These are phyloP conservation scores for Boletus semigastroideus DNA, from an alignment of 1,284 basidiomycete species.

Conservation along the genomic window DNA sequence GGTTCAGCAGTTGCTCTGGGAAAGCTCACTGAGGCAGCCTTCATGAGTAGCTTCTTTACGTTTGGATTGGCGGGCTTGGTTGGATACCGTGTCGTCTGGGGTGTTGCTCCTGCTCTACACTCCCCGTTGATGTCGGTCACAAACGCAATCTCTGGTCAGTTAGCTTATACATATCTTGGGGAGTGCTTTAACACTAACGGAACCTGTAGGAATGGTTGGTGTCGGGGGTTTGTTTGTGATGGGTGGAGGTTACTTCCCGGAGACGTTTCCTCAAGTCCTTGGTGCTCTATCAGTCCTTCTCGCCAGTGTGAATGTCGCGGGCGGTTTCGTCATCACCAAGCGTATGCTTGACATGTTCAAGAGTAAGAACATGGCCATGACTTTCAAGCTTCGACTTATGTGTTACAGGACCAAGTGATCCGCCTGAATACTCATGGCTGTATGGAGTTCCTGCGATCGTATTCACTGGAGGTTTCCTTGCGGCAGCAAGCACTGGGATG, in stretches of 20 bases:
- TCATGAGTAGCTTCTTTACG: slow-evolving; percentile 85
- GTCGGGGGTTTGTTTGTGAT: slow-evolving; percentile 85
- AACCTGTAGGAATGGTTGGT: slow-evolving; percentile 65
- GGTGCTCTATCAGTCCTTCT: slow-evolving; percentile 79
- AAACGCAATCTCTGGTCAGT: slow-evolving; percentile 70
- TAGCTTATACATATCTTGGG: slow-evolving; percentile 1
- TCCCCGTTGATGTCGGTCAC: slow-evolving; percentile 86
- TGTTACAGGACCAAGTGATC: slow-evolving; percentile 67
- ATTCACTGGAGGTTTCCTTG: slow-evolving; percentile 78
- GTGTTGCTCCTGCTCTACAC: slow-evolving; percentile 80
- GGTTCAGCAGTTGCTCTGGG: slow-evolving; percentile 69
- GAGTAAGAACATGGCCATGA: slow-evolving; percentile 43
- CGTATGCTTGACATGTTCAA: slow-evolving; percentile 91
- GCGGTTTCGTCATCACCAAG: slow-evolving; percentile 82
- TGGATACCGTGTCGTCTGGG: slow-evolving; percentile 87
- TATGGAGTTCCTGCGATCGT: slow-evolving; percentile 76
- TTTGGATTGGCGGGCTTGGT: slow-evolving; percentile 81
- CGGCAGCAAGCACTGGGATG: slow-evolving; percentile 78
- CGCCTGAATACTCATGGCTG: slow-evolving; percentile 82
- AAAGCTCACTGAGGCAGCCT: slow-evolving; percentile 72
- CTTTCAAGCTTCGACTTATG: slow-evolving; percentile 1
- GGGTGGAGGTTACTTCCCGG: slow-evolving; percentile 83
- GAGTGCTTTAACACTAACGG: slow-evolving; percentile 9
- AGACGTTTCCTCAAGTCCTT: slow-evolving; percentile 73
- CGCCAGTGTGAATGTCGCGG: slow-evolving; percentile 81